phyloP scores from a whole-genome alignment of 1,139 yeast genomes.

The Lodderomyces beijingensis region DNA sequence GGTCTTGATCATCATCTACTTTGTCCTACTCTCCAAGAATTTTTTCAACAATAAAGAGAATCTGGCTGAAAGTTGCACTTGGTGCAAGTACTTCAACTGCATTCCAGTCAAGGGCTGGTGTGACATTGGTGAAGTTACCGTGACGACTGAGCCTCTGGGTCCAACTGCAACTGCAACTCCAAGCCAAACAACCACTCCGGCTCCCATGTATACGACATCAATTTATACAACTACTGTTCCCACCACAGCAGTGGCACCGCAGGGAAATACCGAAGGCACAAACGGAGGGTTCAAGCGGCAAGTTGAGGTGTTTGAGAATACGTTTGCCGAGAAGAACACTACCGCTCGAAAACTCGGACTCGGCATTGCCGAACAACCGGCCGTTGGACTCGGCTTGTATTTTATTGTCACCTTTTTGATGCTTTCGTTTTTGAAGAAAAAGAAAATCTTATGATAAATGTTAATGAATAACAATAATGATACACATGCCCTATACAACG shows the following conservation, averaged over 20 bases:
- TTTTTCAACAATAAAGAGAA: slow-evolving; percentile 45
- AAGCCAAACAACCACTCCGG: slow-evolving; percentile 7
- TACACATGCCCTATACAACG: no score
- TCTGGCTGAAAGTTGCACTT: slow-evolving; percentile 39
- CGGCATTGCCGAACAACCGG: slow-evolving; percentile 2
- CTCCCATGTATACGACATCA: slow-evolving; percentile 8
- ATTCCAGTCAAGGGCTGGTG: slow-evolving; percentile 75
- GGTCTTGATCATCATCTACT: slow-evolving; percentile 46
- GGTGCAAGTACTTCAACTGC: slow-evolving; percentile 76
- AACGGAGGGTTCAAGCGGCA: slow-evolving; percentile 6
- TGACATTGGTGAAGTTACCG: slow-evolving; percentile 49
- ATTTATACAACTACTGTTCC: slow-evolving; percentile 7
- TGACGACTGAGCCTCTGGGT: slow-evolving; percentile 17
- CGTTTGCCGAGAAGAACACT: background rate
- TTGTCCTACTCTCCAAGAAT: slow-evolving; percentile 45
- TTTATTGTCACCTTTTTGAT: slow-evolving; percentile 15
- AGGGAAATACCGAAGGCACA: slow-evolving; percentile 10
- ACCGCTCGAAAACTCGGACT: slow-evolving; percentile 1
- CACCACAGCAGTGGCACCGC: slow-evolving; percentile 6
- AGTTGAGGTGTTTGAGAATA: slow-evolving; percentile 4
- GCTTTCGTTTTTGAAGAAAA: slow-evolving; percentile 14
- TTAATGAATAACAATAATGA: background rate
- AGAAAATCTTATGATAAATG: slow-evolving; percentile 11
- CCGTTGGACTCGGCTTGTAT: slow-evolving; percentile 15
- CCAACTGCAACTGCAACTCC: slow-evolving; percentile 7